phyloP scores from a whole-genome alignment of 164 flowering plant genomes.

The Magnolia sinica region DNA sequence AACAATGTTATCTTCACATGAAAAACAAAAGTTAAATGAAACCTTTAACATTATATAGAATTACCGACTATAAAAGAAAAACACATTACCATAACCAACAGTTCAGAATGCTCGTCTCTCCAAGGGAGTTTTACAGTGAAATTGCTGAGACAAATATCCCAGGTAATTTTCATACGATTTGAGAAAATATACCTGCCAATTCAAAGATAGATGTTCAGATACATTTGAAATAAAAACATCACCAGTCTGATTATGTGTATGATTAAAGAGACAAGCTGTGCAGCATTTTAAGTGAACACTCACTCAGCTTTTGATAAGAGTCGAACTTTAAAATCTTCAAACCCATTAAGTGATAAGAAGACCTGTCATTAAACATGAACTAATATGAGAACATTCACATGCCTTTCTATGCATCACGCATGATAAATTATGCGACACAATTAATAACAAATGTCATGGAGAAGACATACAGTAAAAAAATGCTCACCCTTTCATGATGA shows the following conservation, averaged over 20 bases:
- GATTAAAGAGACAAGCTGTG: neutral
- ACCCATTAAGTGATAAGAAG: constrained; percentile 58
- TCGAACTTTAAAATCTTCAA: constrained; percentile 49
- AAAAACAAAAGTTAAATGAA: too few relatives aligned
- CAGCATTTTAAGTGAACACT: constrained; percentile 27
- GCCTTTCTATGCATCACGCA: constrained; percentile 2
- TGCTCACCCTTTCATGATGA: constrained; percentile 66
- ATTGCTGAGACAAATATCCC: constrained; percentile 50
- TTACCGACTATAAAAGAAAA: neutral
- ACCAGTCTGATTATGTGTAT: neutral
- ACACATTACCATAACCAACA: constrained; percentile 47
- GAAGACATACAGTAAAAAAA: neutral
- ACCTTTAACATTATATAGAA: neutral
- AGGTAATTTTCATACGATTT: constrained; percentile 40
- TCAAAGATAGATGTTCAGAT: constrained; percentile 2
- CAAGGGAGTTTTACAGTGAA: constrained; percentile 49
- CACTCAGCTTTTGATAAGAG: constrained; percentile 71
- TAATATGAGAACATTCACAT: neutral
- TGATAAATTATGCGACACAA: neutral
- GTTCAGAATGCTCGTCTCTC: constrained; percentile 25
- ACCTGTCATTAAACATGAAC: constrained; percentile 43
- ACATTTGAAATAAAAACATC: neutral
- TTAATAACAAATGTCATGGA: neutral
- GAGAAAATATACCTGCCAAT: constrained; percentile 56
- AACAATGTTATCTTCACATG: neutral